Percentiles rank a stretch among this genome's conserved stretches.
phyloP scores from a whole-genome alignment of 441 rosid genomes.

The Erodium trifolium region DNA sequence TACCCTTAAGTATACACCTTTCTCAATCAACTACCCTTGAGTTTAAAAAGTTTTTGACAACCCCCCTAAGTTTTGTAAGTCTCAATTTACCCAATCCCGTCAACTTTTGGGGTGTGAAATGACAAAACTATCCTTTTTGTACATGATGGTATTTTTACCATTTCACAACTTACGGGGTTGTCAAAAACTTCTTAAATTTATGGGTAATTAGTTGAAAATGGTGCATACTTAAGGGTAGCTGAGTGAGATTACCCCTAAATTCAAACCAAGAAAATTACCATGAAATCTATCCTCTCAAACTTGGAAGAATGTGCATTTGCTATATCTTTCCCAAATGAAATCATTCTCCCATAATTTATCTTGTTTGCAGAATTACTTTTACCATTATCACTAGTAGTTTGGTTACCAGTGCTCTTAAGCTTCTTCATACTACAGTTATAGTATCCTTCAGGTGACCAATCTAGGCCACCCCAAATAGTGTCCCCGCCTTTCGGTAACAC shows the following conservation, averaged over 20 bases:
- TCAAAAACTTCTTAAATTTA: no score
- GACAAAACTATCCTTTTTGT: no score
- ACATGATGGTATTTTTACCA: no score
- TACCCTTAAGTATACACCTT: no score
- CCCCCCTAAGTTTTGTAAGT: no score
- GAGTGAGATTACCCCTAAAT: background rate
- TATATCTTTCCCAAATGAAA: slow-evolving; percentile 81
- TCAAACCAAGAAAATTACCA: slow-evolving; percentile 36
- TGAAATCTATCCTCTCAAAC: slow-evolving; percentile 70
- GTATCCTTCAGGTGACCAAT: slow-evolving; percentile 76
- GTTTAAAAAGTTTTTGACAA: no score
- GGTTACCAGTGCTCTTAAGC: slow-evolving; percentile 33
- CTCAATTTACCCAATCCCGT: no score
- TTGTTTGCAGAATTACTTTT: slow-evolving; percentile 30
- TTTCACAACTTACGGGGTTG: no score
- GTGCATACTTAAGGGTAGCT: no score
- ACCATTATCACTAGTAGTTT: slow-evolving; percentile 13
- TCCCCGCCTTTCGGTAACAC: slow-evolving; percentile 95
- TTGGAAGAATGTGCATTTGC: slow-evolving; percentile 61
- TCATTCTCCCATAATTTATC: slow-evolving; percentile 66
- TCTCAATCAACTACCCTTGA: no score
- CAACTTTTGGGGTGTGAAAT: no score
- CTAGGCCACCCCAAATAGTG: slow-evolving; percentile 27
- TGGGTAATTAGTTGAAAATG: no score
- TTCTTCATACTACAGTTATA: slow-evolving; percentile 33